Percentiles rank a stretch among this genome's conserved stretches.
Evolutionary conservation across 2,329 filamentous ascomycete genomes (phyloP).

Genomic region (Fusarium hainanense): DNA sequence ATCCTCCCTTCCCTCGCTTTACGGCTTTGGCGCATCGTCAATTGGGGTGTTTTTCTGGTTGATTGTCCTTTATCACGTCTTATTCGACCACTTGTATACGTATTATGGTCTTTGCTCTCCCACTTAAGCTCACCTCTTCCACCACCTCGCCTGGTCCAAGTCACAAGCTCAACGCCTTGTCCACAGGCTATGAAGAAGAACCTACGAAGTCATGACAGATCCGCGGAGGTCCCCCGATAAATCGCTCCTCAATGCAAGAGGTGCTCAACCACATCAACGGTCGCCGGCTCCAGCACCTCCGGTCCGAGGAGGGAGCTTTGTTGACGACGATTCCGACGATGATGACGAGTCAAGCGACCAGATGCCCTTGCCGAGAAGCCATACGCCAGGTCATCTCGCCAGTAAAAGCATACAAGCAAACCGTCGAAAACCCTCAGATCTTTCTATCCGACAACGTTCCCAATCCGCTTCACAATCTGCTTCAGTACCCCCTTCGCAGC

Average conservation of each 20-base stretch:
- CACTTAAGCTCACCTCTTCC: constrained; percentile 2
- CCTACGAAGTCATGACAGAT: constrained; percentile 58
- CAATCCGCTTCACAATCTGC: constrained; percentile 58
- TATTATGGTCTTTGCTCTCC: constrained; percentile 1
- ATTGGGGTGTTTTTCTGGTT: constrained; percentile 14
- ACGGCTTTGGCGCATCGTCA: constrained; percentile 22
- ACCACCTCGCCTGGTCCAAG: constrained; percentile 23
- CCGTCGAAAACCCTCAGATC: constrained; percentile 63
- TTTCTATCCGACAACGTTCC: constrained; percentile 65
- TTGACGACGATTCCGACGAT: constrained; percentile 52
- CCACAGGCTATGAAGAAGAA: constrained; percentile 48
- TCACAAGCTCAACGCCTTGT: constrained; percentile 15
- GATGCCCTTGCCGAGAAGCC: constrained; percentile 62
- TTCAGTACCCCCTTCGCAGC: constrained; percentile 55
- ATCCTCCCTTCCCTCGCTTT: constrained; percentile 17
- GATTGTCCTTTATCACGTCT: constrained; percentile 1
- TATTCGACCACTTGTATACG: neutral
- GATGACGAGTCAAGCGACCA: constrained; percentile 51
- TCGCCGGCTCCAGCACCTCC: constrained; percentile 37
- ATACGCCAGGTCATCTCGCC: constrained; percentile 71
- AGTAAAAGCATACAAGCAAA: constrained; percentile 65
- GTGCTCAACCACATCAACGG: constrained; percentile 64
- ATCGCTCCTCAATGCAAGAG: constrained; percentile 51
- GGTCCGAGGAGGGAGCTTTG: constrained; percentile 48
- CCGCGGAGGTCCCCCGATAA: constrained; percentile 49